Evolutionary conservation across 176 grass and related monocot species (phyloP).

Genomic region (Rhynchospora tenuis): DNA sequence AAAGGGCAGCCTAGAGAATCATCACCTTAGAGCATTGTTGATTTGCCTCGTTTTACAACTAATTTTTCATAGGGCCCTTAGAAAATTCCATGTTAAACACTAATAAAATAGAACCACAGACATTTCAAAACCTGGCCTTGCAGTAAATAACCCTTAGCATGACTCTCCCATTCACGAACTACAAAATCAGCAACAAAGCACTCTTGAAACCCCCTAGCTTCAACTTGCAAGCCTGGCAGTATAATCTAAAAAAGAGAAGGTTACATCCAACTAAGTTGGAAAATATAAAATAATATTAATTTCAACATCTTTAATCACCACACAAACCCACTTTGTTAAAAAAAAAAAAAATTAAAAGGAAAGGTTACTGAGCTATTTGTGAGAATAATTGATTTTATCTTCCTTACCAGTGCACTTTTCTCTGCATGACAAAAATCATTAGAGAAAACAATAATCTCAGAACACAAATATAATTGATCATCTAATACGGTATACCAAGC

Average conservation of each 20-base stretch:
- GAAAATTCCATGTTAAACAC: neutral
- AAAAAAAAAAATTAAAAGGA: constrained; percentile 11
- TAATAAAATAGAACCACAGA: neutral
- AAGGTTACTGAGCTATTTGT: constrained; percentile 96
- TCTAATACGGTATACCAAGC: constrained; percentile 2
- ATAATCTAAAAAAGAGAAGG: constrained; percentile 11
- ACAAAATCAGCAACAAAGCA: constrained; percentile 94
- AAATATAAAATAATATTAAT: constrained; percentile 11
- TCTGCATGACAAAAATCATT: constrained; percentile 45
- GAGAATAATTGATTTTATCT: constrained; percentile 92
- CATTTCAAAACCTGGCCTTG: constrained; percentile 65
- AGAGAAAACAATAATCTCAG: constrained; percentile 21
- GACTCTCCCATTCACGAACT: constrained; percentile 74
- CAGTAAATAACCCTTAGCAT: constrained; percentile 88
- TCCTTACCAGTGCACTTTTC: constrained; percentile 63
- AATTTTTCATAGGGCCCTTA: neutral
- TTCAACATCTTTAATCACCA: neutral
- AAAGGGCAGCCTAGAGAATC: too few species aligned
- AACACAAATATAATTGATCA: neutral
- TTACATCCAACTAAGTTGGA: neutral
- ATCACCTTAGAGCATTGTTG: too few species aligned
- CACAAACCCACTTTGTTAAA: constrained; percentile 18
- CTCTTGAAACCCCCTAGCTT: constrained; percentile 76
- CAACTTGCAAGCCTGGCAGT: constrained; percentile 80
- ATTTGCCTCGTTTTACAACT: too few species aligned